A percentile compares a stretch with the other conserved stretches of the same genome.
Evolutionary conservation across 306 rosid species (phyloP).

Genomic region (Senna tora): DNA sequence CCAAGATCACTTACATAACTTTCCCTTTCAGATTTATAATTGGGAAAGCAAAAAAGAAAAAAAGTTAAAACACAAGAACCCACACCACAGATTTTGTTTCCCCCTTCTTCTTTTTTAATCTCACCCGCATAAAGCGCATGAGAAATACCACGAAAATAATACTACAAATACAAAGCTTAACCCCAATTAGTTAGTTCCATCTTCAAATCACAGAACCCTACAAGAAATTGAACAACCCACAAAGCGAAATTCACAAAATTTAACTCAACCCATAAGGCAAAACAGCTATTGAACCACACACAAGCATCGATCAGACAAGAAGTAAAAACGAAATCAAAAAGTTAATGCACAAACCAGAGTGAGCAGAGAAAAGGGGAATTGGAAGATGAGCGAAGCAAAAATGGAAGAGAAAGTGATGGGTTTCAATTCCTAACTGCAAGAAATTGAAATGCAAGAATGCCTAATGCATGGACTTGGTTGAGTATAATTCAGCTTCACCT

Average conservation of each 20-base stretch:
- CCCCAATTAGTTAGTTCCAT: not conserved
- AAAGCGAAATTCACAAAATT: constrained; percentile 15
- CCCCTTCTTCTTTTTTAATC: not conserved
- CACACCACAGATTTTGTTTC: not conserved
- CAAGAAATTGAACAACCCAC: constrained; percentile 20
- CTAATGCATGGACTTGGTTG: too few species aligned
- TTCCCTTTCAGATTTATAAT: not conserved
- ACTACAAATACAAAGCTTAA: not conserved
- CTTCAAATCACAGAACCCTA: not conserved
- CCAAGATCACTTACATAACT: not conserved
- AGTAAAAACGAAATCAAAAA: not conserved
- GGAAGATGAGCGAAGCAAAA: not conserved
- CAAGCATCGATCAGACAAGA: not conserved
- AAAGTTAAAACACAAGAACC: not conserved
- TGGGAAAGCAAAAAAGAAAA: constrained; percentile 1
- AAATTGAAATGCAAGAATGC: not conserved
- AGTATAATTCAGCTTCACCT: not conserved
- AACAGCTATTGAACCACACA: not conserved
- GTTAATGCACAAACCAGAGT: constrained; percentile 45
- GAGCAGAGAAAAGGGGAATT: constrained; percentile 11
- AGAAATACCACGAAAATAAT: not conserved
- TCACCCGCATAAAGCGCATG: not conserved
- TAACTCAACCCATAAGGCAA: not conserved
- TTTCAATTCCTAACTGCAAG: not conserved
- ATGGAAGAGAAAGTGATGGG: not conserved